Percentiles rank a stretch among this genome's conserved stretches.
Conservation (phyloP, 768 basidiomycete species). For the Steccherinum ochraceum region DNA sequence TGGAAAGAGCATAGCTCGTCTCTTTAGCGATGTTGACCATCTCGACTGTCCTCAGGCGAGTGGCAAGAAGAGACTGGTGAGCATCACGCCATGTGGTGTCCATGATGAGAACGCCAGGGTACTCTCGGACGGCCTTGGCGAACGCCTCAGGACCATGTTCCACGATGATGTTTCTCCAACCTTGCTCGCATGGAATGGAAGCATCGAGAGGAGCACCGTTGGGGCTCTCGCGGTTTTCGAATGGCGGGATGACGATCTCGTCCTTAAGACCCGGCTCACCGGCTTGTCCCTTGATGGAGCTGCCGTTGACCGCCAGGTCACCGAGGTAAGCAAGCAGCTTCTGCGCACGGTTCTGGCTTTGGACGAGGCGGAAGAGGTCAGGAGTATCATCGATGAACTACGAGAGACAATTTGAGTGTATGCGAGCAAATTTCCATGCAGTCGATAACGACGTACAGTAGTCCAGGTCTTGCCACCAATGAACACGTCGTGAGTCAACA, state of each 20-base stretch:
- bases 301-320: constrained; percentile 96
- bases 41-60: constrained; percentile 90
- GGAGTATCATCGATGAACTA: constrained; percentile 97
- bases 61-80: constrained; percentile 95
- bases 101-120: constrained; percentile 94
- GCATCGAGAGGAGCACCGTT: constrained; percentile 72
- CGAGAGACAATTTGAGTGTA: no score
- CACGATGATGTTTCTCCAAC: constrained; percentile 99
- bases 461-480: constrained; percentile 98
- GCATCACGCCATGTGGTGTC: constrained; percentile 99
- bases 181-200: constrained; percentile 73
- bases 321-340: constrained; percentile 96
- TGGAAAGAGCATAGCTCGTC: constrained; percentile 90
- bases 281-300: constrained; percentile 93
- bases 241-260: constrained; percentile 77
- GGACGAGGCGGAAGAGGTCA: constrained; percentile 98
- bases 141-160: constrained; percentile 97
- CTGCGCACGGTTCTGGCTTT: constrained; percentile 96
- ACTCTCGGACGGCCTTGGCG: constrained; percentile 94
- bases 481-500: constrained; percentile 94
- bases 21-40: constrained; percentile 99
- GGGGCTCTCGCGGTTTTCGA: constrained; percentile 75
- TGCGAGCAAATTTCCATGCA: no score
- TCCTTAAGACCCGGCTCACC: constrained; percentile 93
- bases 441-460: constrained; percentile 51